Evolutionary conservation across 345 rosid genomes (phyloP), one percentile per base, ranked within the genome.

Genomic region (Eutrema yunnanense): DNA sequence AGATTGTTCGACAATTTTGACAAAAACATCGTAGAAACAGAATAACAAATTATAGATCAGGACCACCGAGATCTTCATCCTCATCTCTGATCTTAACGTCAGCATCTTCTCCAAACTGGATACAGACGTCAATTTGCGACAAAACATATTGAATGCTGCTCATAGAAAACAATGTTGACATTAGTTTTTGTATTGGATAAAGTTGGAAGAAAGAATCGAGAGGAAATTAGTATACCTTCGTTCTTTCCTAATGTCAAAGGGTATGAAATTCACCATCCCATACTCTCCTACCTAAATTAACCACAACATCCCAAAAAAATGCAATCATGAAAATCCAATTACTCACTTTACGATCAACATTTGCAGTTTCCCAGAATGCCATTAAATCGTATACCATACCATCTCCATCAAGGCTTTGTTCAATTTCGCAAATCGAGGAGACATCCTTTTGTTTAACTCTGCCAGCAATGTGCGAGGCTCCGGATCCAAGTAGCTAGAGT

Each of bases 71-170:
- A 65, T 85, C 88, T 48, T 86, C 92, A 13, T 84, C 88, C 0
- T 84, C 84, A 76, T 86, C 99, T 81, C 65, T 89, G 51, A 95
- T 80, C 79, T 92, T 95, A 59, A 95, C 94, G 33, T 92, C 98
- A 6, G 96, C 93, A 29, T 89, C 99, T 89, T 95, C 99, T 42
- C 93, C 99, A 56, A 78, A 92, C 82, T 86, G 95, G 70, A 90
- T 95, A 80, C 90, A 81, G 64, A 58, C 77, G 79, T 92, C 98
- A 19, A 95, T 95, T 72, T 92, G 96, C 14, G 86, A 74, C 82
- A 95, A 54, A 27, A 92, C 86, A 72, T 90, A 90, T 2, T 71
- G 85, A 58, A 92, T 85, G 71, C 99, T 89, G 95, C 65, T 16
- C 22, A 59, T 2, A 30, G 69, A 37, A 66, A 49, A 38, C 68